Evolutionary conservation across 345 rosid species (phyloP).

Genomic region (Psidium guajava): DNA sequence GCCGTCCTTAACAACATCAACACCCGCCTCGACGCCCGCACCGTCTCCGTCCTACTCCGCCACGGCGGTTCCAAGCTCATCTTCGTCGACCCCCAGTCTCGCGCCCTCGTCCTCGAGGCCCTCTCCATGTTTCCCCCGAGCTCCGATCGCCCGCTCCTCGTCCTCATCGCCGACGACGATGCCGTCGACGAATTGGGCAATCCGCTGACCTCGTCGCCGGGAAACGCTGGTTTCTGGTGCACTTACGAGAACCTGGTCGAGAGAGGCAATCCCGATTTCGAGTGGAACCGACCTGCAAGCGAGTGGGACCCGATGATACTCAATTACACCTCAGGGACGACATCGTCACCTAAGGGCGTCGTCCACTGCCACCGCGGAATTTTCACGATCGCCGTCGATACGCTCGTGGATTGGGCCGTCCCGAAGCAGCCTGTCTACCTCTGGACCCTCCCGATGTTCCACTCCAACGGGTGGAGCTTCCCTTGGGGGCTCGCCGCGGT

Average conservation of each 20-base stretch:
- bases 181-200: slow-evolving; percentile 1
- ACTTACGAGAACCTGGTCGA: slow-evolving; percentile 42
- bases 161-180: slow-evolving; percentile 32
- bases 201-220: neutral
- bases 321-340: slow-evolving; percentile 86
- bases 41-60: slow-evolving; percentile 48
- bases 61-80: slow-evolving; percentile 62
- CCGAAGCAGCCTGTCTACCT: slow-evolving; percentile 61
- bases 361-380: slow-evolving; percentile 70
- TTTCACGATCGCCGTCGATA: slow-evolving; percentile 34
- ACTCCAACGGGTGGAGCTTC: slow-evolving; percentile 75
- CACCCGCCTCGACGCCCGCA: slow-evolving; percentile 77
- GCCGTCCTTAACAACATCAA: slow-evolving; percentile 74
- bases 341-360: slow-evolving; percentile 83
- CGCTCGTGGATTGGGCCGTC: slow-evolving; percentile 44
- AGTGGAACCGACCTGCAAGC: slow-evolving; percentile 37
- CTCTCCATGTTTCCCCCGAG: slow-evolving; percentile 21
- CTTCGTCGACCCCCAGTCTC: slow-evolving; percentile 45
- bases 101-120: slow-evolving; percentile 38
- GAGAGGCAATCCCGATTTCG: slow-evolving; percentile 38
- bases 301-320: slow-evolving; percentile 65
- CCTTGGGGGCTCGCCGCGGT: slow-evolving; percentile 79
- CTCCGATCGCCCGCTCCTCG: slow-evolving; percentile 26
- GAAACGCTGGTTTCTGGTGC: slow-evolving; percentile 10
- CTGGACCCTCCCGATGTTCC: slow-evolving; percentile 90